These are phyloP conservation scores for Areca catechu DNA, from an alignment of 176 grass and related monocot genomes.

Conservation along the genomic window DNA sequence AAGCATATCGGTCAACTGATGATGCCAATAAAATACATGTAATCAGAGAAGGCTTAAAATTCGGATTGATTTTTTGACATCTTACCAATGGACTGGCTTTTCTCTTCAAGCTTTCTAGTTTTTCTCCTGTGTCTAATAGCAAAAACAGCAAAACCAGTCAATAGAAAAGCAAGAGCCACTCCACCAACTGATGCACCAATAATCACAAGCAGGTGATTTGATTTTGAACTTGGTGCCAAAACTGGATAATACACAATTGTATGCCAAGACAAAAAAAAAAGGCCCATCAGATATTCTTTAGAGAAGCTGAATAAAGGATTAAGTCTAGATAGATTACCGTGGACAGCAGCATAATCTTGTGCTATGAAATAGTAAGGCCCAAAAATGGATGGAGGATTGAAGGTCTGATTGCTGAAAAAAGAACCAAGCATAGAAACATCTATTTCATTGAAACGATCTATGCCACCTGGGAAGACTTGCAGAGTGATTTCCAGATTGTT, in stretches of 20 bases:
- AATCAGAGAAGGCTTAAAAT: too few relatives aligned
- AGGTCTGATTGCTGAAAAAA: conserved; percentile 67
- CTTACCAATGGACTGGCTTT: conserved; percentile 47
- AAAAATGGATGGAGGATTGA: conserved; percentile 25
- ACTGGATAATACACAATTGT: too few relatives aligned
- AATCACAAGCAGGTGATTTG: conserved; percentile 29
- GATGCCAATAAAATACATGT: too few relatives aligned
- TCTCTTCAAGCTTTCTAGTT: conserved; percentile 26
- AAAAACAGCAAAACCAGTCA: conserved; percentile 20
- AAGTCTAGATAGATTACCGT: conserved; percentile 27
- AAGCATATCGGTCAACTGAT: too few relatives aligned
- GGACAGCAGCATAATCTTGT: conserved; percentile 30
- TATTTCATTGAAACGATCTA: conserved; percentile 26
- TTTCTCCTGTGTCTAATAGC: conserved; percentile 29
- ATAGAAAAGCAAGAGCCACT: conserved; percentile 19
- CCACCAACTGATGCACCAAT: conserved; percentile 40
- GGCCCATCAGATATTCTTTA: too few relatives aligned
- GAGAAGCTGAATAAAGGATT: too few relatives aligned
- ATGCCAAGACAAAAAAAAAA: too few relatives aligned
- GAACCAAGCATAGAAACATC: conserved; percentile 38
- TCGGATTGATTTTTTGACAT: too few relatives aligned
- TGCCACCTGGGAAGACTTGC: conserved; percentile 43
- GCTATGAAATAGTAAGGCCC: conserved; percentile 65
- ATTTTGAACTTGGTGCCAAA: conserved; percentile 9
- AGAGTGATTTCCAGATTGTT: conserved; percentile 50